Conservation (phyloP, 176 grass and related monocot species). For the Urochloa ruziziensis region DNA sequence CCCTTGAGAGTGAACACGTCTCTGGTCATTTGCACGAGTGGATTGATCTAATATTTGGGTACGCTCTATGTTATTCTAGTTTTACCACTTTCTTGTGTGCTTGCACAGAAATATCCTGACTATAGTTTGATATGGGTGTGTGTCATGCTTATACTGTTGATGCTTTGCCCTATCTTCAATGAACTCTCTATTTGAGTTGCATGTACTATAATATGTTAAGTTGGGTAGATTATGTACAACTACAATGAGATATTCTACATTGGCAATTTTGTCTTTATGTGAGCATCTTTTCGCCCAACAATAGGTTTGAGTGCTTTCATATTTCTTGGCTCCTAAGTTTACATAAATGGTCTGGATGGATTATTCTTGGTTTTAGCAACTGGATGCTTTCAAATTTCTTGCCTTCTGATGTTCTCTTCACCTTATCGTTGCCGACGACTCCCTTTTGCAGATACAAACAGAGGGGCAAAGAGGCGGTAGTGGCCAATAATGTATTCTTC, state of each 20-base stretch:
- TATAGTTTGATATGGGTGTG: not conserved
- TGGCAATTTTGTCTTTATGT: not conserved
- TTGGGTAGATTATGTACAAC: not conserved
- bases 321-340: constrained; percentile 19
- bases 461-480: constrained; percentile 82
- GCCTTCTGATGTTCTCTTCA: constrained; percentile 16
- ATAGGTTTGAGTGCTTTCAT: not conserved
- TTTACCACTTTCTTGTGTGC: not conserved
- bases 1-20: constrained; percentile 95
- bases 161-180: not conserved
- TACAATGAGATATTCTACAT: not conserved
- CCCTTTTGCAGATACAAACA: constrained; percentile 87
- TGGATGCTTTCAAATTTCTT: not conserved
- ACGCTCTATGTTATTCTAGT: constrained; percentile 14
- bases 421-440: constrained; percentile 5
- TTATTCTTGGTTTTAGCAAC: not conserved
- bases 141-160: no score
- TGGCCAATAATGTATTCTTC: constrained; percentile 96
- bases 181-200: not conserved
- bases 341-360: not conserved
- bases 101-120: not conserved
- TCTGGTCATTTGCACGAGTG: constrained; percentile 96
- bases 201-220: constrained; percentile 7
- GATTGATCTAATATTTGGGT: constrained; percentile 99
- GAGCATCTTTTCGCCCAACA: not conserved